phyloP scores from a whole-genome alignment of 129 eudicot species.

The Flaveria trinervia region DNA sequence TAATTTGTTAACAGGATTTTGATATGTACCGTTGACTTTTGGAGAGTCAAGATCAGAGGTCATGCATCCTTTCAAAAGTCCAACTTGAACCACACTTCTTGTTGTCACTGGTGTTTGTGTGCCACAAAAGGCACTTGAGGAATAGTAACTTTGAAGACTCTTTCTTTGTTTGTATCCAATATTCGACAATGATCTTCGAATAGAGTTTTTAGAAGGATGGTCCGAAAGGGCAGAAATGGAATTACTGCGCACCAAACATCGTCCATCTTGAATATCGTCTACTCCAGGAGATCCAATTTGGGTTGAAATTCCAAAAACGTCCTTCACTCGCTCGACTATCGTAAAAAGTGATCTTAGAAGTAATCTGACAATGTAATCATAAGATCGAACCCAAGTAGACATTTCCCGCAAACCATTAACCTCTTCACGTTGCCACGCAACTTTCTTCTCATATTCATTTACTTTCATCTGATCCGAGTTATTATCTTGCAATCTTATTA shows the following conservation, averaged over 20 bases:
- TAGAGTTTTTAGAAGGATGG: constrained; percentile 38
- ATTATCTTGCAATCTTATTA: constrained; percentile 62
- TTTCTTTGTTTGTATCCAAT: constrained; percentile 43
- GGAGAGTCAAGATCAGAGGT: constrained; percentile 57
- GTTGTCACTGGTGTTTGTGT: constrained; percentile 39
- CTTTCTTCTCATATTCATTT: constrained; percentile 77
- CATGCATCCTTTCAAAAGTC: constrained; percentile 72
- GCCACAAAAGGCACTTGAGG: constrained; percentile 37
- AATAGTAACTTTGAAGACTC: constrained; percentile 34
- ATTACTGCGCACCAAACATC: constrained; percentile 49
- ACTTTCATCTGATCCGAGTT: constrained; percentile 45
- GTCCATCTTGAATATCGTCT: constrained; percentile 19
- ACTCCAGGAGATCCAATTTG: constrained; percentile 24
- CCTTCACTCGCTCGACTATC: constrained; percentile 58
- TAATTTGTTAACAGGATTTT: not conserved
- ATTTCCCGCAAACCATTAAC: constrained; percentile 71
- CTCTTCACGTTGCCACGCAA: constrained; percentile 86
- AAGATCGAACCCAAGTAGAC: constrained; percentile 78
- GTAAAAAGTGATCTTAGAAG: constrained; percentile 74
- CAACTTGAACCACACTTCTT: constrained; percentile 45
- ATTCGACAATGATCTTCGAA: constrained; percentile 60
- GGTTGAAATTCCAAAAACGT: constrained; percentile 40
- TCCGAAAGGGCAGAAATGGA: constrained; percentile 54
- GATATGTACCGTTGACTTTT: constrained; percentile 11
- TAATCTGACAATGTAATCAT: constrained; percentile 66